Evolutionary conservation across 345 rosid species (phyloP), one percentile per base, ranked within the genome.

Genomic region (Linum tenue): DNA sequence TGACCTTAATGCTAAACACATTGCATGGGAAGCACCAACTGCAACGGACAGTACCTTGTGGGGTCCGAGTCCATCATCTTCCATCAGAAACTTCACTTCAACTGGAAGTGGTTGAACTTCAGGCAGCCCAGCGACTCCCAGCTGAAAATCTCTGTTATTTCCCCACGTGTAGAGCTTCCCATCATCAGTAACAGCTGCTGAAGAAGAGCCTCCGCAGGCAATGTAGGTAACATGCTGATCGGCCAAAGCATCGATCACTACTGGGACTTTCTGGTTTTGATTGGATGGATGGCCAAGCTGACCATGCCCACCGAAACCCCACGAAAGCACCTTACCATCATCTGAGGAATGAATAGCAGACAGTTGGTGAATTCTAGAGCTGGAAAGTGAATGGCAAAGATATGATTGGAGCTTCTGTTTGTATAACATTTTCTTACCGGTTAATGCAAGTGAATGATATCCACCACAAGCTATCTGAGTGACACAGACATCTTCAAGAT

Each of bases 231-330:
- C 80, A 58, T 37, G 79, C 56, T 88, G 79, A 55, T 90, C 81
- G 42, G 86, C 84, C 78, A 90, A 79, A 16, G 86, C 84, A 64
- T 90, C 84, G 39, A 90, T 72, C 55, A 80, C 75, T 42, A 56
- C 60, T 63, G 99, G 96, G 63, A 74, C 39, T 71, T 79, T 79
- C 75, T 84, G 81, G 75, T 68, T 88, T 59, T 75, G 67, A 41
- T 77, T 71, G 41, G 91, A 82, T 67, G 88, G 76, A 69, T 83
- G 86, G 64, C 95, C 97, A 69, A 90, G 75, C 70, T 94, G 99
- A 67, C 97, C 96, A 70, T 80, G 91, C 63, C 96, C 97, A 65
- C 97, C 97, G 55, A 85, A 91, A 11, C 99, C 99, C 97, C 96
- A 88, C 3, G 99, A 90, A 68, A 88, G 82, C 62, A 94, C 91